phyloP scores from a whole-genome alignment of 768 basidiomycete genomes.

The Auriscalpium microsporum region DNA sequence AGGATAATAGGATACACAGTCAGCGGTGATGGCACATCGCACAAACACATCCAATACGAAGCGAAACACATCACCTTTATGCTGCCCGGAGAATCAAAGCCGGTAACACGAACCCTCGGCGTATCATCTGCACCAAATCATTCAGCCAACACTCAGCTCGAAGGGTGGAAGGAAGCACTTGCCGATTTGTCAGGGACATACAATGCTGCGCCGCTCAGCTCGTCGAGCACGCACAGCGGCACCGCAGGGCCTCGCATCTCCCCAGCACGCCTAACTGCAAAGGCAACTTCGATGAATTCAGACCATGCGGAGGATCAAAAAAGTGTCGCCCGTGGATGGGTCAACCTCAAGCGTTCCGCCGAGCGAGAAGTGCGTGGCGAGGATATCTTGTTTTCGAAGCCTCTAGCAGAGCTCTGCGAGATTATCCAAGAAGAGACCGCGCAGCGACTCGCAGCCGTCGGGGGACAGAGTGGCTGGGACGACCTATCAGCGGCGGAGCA shows the following conservation, averaged over 20 bases:
- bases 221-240: too few relatives aligned
- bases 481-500: background rate
- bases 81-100: background rate
- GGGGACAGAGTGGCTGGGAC: background rate
- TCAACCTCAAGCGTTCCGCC: background rate
- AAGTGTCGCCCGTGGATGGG: background rate
- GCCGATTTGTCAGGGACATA: background rate
- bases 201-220: too few relatives aligned
- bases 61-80: background rate
- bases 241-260: background rate
- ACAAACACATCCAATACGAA: too few relatives aligned
- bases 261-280: background rate
- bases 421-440: background rate
- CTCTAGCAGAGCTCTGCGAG: background rate
- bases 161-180: background rate
- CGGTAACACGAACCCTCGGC: background rate
- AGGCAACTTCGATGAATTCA: background rate
- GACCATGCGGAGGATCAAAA: constrained; percentile 11
- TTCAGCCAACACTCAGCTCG: background rate
- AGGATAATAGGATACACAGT: background rate
- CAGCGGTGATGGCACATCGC: background rate
- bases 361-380: background rate
- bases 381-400: background rate
- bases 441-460: background rate
- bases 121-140: background rate